A percentile compares a stretch with the other conserved stretches of the same genome.
Conservation (phyloP, 371 early-diverging fungal genomes). For the Catenaria anguillulae region DNA sequence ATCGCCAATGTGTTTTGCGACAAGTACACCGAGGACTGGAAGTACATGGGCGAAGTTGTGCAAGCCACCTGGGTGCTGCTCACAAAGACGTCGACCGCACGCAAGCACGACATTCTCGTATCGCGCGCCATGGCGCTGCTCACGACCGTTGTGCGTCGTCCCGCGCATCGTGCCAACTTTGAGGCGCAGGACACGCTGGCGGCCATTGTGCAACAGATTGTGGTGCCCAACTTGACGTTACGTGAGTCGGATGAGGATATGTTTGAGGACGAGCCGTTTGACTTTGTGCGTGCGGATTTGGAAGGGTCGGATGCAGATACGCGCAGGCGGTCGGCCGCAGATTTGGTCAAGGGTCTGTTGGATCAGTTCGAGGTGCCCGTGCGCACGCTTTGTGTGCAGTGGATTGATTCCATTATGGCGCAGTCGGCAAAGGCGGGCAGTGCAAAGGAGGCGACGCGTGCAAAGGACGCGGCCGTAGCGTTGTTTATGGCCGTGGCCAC, state of each 20-base stretch:
- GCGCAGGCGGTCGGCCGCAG: slow-evolving; percentile 79
- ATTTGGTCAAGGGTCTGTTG: slow-evolving; percentile 79
- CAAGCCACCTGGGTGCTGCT: slow-evolving; percentile 70
- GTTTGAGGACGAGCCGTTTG: slow-evolving; percentile 92
- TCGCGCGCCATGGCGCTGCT: slow-evolving; percentile 76
- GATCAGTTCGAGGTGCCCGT: slow-evolving; percentile 68
- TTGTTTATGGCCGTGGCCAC: slow-evolving; percentile 75
- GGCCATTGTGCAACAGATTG: slow-evolving; percentile 73
- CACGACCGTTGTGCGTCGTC: slow-evolving; percentile 67
- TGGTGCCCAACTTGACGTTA: slow-evolving; percentile 81
- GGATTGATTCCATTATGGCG: slow-evolving; percentile 55
- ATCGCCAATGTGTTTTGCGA: slow-evolving; percentile 72
- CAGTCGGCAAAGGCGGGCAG: slow-evolving; percentile 18
- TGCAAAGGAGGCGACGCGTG: slow-evolving; percentile 47
- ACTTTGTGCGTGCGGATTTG: slow-evolving; percentile 81
- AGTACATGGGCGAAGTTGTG: slow-evolving; percentile 57
- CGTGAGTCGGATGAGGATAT: slow-evolving; percentile 80
- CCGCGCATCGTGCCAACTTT: slow-evolving; percentile 54
- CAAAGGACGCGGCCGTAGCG: slow-evolving; percentile 88
- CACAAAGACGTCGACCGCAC: slow-evolving; percentile 46
- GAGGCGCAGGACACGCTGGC: slow-evolving; percentile 45
- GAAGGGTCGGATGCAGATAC: slow-evolving; percentile 86
- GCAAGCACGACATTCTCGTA: slow-evolving; percentile 70
- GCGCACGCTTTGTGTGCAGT: slow-evolving; percentile 60
- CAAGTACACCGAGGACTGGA: slow-evolving; percentile 79